phyloP scores from a whole-genome alignment of 352 stramenopile genomes.

The Globisporangium viniferum region DNA sequence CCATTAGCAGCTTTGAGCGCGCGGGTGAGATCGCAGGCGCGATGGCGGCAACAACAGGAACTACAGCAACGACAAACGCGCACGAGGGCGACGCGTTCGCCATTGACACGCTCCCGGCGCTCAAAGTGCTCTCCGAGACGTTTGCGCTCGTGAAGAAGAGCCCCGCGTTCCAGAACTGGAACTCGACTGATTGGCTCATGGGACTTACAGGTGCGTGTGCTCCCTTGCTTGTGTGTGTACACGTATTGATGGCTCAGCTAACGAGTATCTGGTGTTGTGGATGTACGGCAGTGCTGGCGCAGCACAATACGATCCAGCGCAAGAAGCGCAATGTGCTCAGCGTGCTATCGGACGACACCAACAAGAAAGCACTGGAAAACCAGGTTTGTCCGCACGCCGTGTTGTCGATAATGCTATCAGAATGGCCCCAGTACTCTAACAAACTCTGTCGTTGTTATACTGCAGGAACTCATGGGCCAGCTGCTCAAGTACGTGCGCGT shows the following conservation, averaged over 20 bases:
- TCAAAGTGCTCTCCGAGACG: constrained; percentile 75
- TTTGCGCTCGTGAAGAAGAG: constrained; percentile 55
- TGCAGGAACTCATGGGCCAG: constrained; percentile 10
- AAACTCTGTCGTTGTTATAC: neutral
- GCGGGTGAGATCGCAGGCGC: neutral
- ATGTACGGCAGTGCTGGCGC: constrained; percentile 37
- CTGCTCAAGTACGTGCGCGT: constrained; percentile 32
- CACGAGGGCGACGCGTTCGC: constrained; percentile 35
- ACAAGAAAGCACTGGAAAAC: constrained; percentile 25
- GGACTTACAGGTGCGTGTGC: constrained; percentile 43
- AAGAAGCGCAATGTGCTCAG: constrained; percentile 22
- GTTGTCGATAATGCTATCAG: neutral
- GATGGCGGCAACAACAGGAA: neutral
- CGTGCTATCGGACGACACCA: constrained; percentile 21
- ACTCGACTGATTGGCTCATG: constrained; percentile 75
- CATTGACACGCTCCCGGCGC: constrained; percentile 62
- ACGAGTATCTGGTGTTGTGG: neutral
- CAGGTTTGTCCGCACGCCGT: neutral
- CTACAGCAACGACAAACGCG: neutral
- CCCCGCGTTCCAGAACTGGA: constrained; percentile 66
- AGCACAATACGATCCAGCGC: constrained; percentile 58
- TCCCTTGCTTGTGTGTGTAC: neutral
- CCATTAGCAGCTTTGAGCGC: neutral
- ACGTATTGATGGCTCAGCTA: neutral
- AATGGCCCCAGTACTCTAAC: neutral